Base-by-base conservation (phyloP, 2,329 filamentous ascomycete species). In the Penicillium crustosum region DNA sequence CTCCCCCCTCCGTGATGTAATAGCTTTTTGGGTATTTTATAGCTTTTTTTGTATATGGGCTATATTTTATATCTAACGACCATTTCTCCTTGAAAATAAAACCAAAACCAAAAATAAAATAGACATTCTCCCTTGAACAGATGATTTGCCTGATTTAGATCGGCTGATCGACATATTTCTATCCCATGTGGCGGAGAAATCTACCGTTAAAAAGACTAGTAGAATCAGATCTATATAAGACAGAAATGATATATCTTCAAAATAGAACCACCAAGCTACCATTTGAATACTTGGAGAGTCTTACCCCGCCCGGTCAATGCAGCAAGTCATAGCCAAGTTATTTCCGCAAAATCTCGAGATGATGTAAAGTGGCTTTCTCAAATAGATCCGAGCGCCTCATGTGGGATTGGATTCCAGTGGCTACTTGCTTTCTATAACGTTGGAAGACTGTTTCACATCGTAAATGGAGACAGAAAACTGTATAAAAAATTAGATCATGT, bases 1-100 rank as follows among this genome's bases (percentile, higher is more conserved):
- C 27, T 45, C 50, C 55, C 50, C 42, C 50, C 17, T 35, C 53
- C 55, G 61, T 62, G 60, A 62, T 62, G 60, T 62, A 63, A 63
- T 63, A n/a, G 44, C 41, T 6, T 35, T 41, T 23, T 23, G 7
- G 10, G 23, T 35, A 19, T 33, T 39, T n/a, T 41, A 39, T 19
- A 23, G n/a, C 21, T 23, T 23, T 23, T 23, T 23, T 23, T 33
- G 12, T 33, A 33, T 33, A 33, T 13, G 31, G 31, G 1, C 5
- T 33, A 33, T 33, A 13, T 33, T 21, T 15, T 47, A 38, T 47
- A 25, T 29, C 13, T 7, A 12, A 44, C 42, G 10, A 3, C 9
- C 19, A 44, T 23, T 19, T 43, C 7, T 17, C 6, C 17, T 15
- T 13, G 15, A 0, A 27, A 25, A 19, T 9, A 19, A 23, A 21